Evolutionary conservation across 2,329 filamentous ascomycete genomes (phyloP), one percentile per base, ranked within the genome.

Genomic region (Ophiostoma ulmi): DNA sequence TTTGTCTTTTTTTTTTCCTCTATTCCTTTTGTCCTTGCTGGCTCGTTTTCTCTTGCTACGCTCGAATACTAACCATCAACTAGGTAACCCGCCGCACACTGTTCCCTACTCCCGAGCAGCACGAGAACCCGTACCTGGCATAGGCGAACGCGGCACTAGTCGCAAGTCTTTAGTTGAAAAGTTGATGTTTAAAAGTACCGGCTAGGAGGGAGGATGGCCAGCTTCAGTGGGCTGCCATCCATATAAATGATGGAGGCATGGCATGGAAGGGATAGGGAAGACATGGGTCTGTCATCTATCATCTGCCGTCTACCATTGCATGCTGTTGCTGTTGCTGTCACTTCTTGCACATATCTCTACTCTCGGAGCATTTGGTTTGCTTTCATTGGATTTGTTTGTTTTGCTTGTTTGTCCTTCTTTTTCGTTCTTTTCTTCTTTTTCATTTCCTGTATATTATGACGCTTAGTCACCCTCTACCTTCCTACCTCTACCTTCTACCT

Each of bases 71-170:
- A 44, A 71, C 69, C 17, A 8, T 10, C 44, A 7, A n/a, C 1
- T 8, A 38, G 75, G 31, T 76, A 66, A 70, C 75, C 20, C 73
- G 76, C 20, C 75, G 75, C 69, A 74, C 74, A 1, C 73, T 77
- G 69, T 77, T 77, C 72, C 74, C 75, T 17, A 67, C 72, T 44
- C 66, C 70, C 31, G 72, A 71, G 20, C 68, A 70, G 5, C 41
- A 68, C 58, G n/a, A 67, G 5, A 14, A 61, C 36, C 11, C 17
- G 63, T 39, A n/a, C 20, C 63, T 65, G 35, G 58, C 58, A 64
- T 22, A 68, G 10, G 26, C 31, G 31, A 31, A 4, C 2, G 31
- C 31, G 31, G 4, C 31, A 31, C 31, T 31, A 31, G 31, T 31
- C 31, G 31, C 2, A 31, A 3, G 31, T 31, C 31, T 1, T 3